Percentiles rank a stretch among this genome's conserved stretches.
Conservation (phyloP, 345 rosid genomes). For the Citrus reticulata region DNA sequence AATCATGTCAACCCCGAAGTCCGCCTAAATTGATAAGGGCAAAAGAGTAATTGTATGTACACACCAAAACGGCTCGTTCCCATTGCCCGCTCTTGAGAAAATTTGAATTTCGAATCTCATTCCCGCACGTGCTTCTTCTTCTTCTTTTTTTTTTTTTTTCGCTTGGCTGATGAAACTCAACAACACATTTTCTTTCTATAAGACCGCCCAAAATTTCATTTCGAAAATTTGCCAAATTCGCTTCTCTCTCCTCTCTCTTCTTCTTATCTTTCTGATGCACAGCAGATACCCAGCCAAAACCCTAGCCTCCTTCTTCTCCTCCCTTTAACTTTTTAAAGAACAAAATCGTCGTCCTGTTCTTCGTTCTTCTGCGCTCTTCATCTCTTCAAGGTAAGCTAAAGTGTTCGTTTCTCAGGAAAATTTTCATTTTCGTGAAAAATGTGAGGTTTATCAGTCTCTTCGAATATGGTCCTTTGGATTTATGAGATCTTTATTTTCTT, state of each 20-base stretch:
- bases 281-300: neutral
- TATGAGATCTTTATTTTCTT: neutral
- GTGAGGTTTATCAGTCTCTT: neutral
- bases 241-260: conserved; percentile 5
- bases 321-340: neutral
- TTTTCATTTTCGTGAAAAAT: neutral
- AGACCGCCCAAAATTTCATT: conserved; percentile 34
- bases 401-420: neutral
- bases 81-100: neutral
- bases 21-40: neutral
- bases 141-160: neutral
- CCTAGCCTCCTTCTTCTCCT: neutral
- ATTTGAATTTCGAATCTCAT: conserved; percentile 15
- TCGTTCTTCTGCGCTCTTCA: neutral
- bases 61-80: neutral
- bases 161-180: neutral
- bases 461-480: neutral
- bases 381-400: neutral
- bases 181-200: neutral
- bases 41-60: neutral
- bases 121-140: neutral
- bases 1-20: too few relatives aligned
- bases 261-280: neutral
- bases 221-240: conserved; percentile 27
- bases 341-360: neutral